phyloP scores from a whole-genome alignment of 441 rosid species.

The Brassica balearica region DNA sequence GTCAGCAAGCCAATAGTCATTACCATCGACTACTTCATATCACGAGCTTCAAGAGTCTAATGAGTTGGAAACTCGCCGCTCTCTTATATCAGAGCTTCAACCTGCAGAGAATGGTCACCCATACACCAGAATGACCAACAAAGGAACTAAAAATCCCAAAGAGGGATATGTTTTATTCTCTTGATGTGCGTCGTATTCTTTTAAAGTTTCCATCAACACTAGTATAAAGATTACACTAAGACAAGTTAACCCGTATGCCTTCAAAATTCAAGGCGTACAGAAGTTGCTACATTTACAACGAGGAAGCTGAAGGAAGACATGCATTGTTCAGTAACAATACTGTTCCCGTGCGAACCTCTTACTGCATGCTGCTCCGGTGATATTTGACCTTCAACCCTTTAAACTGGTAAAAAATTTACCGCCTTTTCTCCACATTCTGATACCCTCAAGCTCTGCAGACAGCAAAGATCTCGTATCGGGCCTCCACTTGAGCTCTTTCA shows the following conservation, averaged over 20 bases:
- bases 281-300: conserved; percentile 30
- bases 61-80: neutral
- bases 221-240: conserved; percentile 32
- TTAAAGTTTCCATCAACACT: conserved; percentile 12
- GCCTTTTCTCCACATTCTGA: conserved; percentile 76
- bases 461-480: conserved; percentile 74
- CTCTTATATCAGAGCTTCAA: conserved; percentile 6
- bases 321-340: conserved; percentile 8
- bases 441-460: conserved; percentile 60
- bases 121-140: neutral
- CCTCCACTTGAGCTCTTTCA: conserved; percentile 87
- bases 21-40: neutral
- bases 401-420: conserved; percentile 65
- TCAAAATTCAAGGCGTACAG: conserved; percentile 23
- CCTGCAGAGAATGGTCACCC: conserved; percentile 10
- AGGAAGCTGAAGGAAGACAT: conserved; percentile 10
- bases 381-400: conserved; percentile 41
- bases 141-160: neutral
- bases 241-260: conserved; percentile 23
- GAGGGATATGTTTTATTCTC: conserved; percentile 17
- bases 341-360: neutral
- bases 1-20: neutral
- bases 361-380: neutral
- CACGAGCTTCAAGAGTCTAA: neutral
- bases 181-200: neutral